Evolutionary conservation across 2,329 filamentous ascomycete genomes (phyloP).

Genomic region (Colletotrichum cuscutae): DNA sequence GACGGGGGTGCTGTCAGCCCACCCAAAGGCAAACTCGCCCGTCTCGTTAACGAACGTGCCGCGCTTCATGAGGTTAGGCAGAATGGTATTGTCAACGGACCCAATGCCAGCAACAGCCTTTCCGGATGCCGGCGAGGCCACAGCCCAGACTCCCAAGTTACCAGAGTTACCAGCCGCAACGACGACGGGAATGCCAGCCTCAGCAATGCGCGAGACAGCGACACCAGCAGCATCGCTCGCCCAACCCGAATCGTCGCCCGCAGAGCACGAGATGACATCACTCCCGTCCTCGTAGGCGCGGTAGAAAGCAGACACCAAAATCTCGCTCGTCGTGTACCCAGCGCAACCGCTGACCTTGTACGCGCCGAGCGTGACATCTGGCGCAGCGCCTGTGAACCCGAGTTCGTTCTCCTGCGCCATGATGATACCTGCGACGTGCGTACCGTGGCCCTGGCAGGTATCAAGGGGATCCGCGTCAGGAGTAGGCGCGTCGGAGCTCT

Average conservation of each 20-base stretch:
- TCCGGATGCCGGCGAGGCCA: conserved; percentile 39
- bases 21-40: conserved; percentile 26
- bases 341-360: conserved; percentile 52
- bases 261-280: conserved; percentile 46
- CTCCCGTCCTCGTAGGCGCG: conserved; percentile 53
- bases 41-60: conserved; percentile 33
- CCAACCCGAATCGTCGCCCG: conserved; percentile 42
- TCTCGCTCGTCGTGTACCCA: conserved; percentile 48
- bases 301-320: conserved; percentile 53
- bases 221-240: conserved; percentile 40
- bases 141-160: conserved; percentile 37
- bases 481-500: conserved; percentile 40
- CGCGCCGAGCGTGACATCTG: conserved; percentile 51
- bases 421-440: conserved; percentile 58
- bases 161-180: conserved; percentile 43
- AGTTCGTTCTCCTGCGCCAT: conserved; percentile 52
- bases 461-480: conserved; percentile 54
- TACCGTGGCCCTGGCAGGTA: conserved; percentile 54
- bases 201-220: conserved; percentile 42
- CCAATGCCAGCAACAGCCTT: conserved; percentile 39
- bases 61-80: conserved; percentile 34
- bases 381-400: conserved; percentile 53
- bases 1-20: conserved; percentile 19
- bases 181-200: conserved; percentile 41
- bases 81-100: conserved; percentile 38